Evolutionary conservation across 2,329 filamentous ascomycete species (phyloP), one percentile per base, ranked within the genome.

Genomic region (Verticillium alfalfae): DNA sequence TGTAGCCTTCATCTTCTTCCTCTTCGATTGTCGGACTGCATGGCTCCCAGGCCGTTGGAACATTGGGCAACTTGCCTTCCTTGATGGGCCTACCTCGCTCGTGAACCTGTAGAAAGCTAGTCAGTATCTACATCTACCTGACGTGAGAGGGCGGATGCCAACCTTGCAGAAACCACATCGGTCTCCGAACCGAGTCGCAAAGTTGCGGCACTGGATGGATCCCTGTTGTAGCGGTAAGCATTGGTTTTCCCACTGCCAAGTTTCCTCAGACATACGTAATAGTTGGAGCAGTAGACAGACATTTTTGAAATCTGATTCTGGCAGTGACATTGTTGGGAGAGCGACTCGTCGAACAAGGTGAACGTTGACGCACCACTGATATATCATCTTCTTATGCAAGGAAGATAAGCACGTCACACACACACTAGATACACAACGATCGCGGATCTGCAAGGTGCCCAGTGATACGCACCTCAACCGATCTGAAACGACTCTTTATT

Each of bases 261-360:
- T 5, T 9, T 13, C 10, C 45, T 26, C 45, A 34, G 34, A 55
- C 10, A 36, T 57, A 72, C 71, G 61, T 73, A 73, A 64, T 71
- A 73, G 64, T 73, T 73, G 56, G 71, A 71, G 64, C 70, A 73
- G 60, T 72, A 72, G 63, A 67, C 71, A 66, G 64, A 65, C 67
- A 72, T 72, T 18, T 60, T 67, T 62, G 3, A 61, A 22, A 16
- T 49, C 12, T 22, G 18, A n/a, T 49, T 49, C n/a, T 10, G 45
- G 18, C 3, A 26, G 26, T 26, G 3, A 26, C 26, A 26, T 26
- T 26, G 26, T 26, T 26, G 26, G 26, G 26, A 26, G 26, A 26
- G 26, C 5, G 26, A 26, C 5, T 26, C 26, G 3, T 26, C 26
- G 26, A 26, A 26, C 26, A 26, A 26, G 3, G 26, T 26, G 6